Evolutionary conservation across 140 eudicot species (phyloP), one percentile per base, ranked within the genome.

Genomic region (Oenanthe javanica): DNA sequence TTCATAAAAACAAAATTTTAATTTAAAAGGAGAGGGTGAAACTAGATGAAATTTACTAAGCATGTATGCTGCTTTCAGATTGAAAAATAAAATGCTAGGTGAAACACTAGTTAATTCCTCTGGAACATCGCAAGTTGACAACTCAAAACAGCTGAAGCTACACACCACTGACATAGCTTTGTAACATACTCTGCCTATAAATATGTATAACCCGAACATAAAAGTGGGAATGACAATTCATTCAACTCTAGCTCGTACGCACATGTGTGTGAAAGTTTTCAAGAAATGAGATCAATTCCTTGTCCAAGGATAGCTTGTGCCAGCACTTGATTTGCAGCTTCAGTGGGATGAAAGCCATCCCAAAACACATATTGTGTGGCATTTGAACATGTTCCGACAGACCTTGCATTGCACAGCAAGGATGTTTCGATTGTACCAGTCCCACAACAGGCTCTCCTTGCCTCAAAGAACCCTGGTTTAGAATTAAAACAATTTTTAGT

Each of bases 361-460:
- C 97, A 90, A 78, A 92, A 92, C 50, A 92, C 93, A 36, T 90
- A 92, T 47, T 77, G 72, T 63, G 96, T 86, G 14, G 97, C 96
- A 79, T 90, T 90, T 31, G 93, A 82, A 83, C 97, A 92, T 59
- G 97, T 92, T 47, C 93, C 97, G 4, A 86, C 64, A 3, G 96
- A 86, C 71, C 86, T 80, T 16, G 81, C 76, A 52, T 92, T 92
- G 87, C 97, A 92, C 25, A 92, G 86, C 21, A 86, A 25, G 1
- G 97, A 84, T 23, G 93, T 92, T 77, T 90, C 97, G 16, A 92
- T 43, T 16, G 89, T 87, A 5, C 97, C 97, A 12, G 97, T 92
- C 45, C 97, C 96, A 36, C 96, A 90, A 80, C 97, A 92, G 72
- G 91, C 90, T 82, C 76, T 90, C 83, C 96, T 90, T 51, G 97